Percentiles rank a stretch among this genome's conserved stretches.
Evolutionary conservation across 148 eudicot species (phyloP).

Genomic region (Cornus controversa): DNA sequence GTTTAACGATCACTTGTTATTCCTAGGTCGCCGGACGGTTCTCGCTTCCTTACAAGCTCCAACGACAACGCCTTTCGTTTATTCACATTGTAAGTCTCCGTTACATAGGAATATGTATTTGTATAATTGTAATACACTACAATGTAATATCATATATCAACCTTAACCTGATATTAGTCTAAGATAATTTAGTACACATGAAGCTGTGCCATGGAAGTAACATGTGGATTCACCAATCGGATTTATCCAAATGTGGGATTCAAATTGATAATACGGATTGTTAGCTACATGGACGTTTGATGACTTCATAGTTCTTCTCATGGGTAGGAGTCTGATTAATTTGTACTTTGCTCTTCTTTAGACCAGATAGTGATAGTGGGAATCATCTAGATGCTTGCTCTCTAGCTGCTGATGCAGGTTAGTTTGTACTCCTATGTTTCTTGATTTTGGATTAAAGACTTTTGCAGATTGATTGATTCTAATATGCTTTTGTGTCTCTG

Average conservation of each 20-base stretch:
- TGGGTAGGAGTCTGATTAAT: not conserved
- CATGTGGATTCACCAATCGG: no score
- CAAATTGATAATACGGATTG: not conserved
- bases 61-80: slow-evolving; percentile 72
- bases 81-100: slow-evolving; percentile 55
- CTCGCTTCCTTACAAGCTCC: slow-evolving; percentile 66
- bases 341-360: slow-evolving; percentile 18
- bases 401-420: slow-evolving; percentile 53
- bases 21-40: slow-evolving; percentile 93
- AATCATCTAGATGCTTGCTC: slow-evolving; percentile 27
- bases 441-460: not conserved
- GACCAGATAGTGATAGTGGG: slow-evolving; percentile 57
- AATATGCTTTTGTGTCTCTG: not conserved
- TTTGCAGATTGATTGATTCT: not conserved
- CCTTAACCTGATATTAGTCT: no score
- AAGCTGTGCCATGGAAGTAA: no score
- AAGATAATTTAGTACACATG: no score
- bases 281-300: not conserved
- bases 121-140: no score
- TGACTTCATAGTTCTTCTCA: not conserved
- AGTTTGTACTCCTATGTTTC: slow-evolving; percentile 6
- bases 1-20: not conserved
- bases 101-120: not conserved
- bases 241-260: no score
- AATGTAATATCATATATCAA: not conserved